Evolutionary conservation across 1,284 basidiomycete genomes (phyloP).

Genomic region (Pseudozyma tsukubaensis): DNA sequence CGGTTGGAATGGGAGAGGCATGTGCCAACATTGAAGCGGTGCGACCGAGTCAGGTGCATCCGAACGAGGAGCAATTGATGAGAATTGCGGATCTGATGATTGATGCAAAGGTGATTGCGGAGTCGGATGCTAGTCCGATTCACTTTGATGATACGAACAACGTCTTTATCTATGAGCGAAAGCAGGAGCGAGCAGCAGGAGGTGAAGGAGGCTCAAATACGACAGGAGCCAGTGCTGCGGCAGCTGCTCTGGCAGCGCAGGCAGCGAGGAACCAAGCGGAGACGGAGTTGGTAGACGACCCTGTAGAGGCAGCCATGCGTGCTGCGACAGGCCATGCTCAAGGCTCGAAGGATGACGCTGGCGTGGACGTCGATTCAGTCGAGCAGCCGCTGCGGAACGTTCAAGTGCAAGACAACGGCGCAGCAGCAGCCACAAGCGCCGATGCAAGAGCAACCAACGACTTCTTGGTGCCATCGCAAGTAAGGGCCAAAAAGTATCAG

Average conservation of each 20-base stretch:
- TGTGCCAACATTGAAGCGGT: slow-evolving; percentile 37
- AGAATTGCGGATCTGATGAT: slow-evolving; percentile 85
- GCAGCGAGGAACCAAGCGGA: slow-evolving; percentile 13
- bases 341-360: slow-evolving; percentile 4
- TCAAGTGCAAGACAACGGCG: slow-evolving; percentile 28
- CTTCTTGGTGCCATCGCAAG: slow-evolving; percentile 37
- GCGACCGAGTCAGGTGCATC: slow-evolving; percentile 76
- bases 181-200: neutral
- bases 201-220: no score
- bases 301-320: slow-evolving; percentile 62
- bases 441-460: slow-evolving; percentile 3
- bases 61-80: slow-evolving; percentile 95
- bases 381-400: slow-evolving; percentile 43
- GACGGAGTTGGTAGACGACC: slow-evolving; percentile 54
- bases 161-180: slow-evolving; percentile 43
- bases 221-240: neutral
- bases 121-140: slow-evolving; percentile 70
- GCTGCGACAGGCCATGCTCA: slow-evolving; percentile 41
- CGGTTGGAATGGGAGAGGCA: slow-evolving; percentile 52
- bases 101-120: slow-evolving; percentile 78
- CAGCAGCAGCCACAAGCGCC: neutral
- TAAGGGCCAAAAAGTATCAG: slow-evolving; percentile 14
- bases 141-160: slow-evolving; percentile 56
- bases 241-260: slow-evolving; percentile 1
- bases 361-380: slow-evolving; percentile 15